Evolutionary conservation across 2,329 filamentous ascomycete genomes (phyloP).

Genomic region (Xylariaceae sp.): DNA sequence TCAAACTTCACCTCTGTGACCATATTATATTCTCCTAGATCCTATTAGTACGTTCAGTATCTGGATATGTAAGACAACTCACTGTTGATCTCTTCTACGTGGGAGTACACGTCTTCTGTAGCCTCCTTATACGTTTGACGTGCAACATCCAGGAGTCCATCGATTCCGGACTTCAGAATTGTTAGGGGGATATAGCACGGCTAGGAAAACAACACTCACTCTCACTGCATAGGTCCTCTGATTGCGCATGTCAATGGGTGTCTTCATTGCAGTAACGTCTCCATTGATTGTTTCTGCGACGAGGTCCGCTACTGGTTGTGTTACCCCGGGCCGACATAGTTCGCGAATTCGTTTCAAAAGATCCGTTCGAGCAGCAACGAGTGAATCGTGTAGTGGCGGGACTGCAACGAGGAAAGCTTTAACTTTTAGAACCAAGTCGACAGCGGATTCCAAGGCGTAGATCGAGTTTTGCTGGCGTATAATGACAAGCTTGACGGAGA

Average conservation of each 20-base stretch:
- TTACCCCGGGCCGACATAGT: conserved; percentile 62
- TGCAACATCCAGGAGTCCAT: conserved; percentile 82
- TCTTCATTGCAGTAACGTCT: conserved; percentile 72
- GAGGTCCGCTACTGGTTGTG: conserved; percentile 56
- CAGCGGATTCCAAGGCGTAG: conserved; percentile 69
- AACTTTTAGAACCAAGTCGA: conserved; percentile 82
- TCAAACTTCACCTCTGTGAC: conserved; percentile 71
- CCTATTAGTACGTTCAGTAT: background rate
- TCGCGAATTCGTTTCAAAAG: conserved; percentile 66
- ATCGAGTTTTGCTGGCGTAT: conserved; percentile 63
- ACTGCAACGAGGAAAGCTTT: conserved; percentile 76
- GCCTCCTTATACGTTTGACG: conserved; percentile 87
- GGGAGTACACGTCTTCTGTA: conserved; percentile 70
- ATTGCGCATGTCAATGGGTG: conserved; percentile 80
- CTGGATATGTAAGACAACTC: conserved; percentile 16
- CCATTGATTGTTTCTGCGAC: conserved; percentile 73
- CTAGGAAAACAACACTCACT: conserved; percentile 34
- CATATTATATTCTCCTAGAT: conserved; percentile 53
- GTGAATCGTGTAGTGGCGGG: conserved; percentile 61
- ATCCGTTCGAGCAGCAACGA: conserved; percentile 59
- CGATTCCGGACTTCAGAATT: conserved; percentile 63
- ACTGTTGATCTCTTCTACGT: conserved; percentile 67
- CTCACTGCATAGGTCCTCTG: conserved; percentile 89
- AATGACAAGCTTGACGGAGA: conserved; percentile 62
- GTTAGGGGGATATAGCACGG: conserved; percentile 14